Percentiles rank a stretch among this genome's conserved stretches.
Conservation (phyloP, 768 basidiomycete genomes). For the Gymnopilus dilepis region DNA sequence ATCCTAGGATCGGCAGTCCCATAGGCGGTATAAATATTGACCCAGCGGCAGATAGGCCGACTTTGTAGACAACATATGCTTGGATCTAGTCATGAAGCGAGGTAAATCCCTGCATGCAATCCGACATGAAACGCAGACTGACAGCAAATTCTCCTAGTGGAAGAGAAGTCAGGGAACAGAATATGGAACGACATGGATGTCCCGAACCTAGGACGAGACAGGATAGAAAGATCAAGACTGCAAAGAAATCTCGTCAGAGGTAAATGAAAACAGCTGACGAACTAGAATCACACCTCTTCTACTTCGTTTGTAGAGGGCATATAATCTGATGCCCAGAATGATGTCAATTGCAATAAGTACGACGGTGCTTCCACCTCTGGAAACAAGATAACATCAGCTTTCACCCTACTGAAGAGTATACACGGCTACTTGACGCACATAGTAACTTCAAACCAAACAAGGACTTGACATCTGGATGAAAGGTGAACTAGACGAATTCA, state of each 20-base stretch:
- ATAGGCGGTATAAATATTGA: not conserved
- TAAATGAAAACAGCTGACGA: not conserved
- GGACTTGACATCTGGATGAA: not conserved
- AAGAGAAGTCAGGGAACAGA: not conserved
- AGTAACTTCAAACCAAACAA: not conserved
- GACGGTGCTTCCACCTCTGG: not conserved
- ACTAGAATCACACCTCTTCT: not conserved
- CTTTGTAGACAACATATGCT: not conserved
- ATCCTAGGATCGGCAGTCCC: not conserved
- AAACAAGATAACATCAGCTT: too few relatives aligned
- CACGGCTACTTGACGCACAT: not conserved
- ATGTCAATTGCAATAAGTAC: not conserved
- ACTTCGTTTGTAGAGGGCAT: not conserved
- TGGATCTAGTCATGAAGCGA: constrained; percentile 2
- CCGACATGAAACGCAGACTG: too few relatives aligned
- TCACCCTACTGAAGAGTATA: not conserved
- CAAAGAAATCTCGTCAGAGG: not conserved
- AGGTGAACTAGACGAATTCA: not conserved
- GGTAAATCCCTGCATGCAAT: not conserved
- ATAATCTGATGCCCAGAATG: not conserved
- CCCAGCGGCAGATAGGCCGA: not conserved
- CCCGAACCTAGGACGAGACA: not conserved
- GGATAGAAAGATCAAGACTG: not conserved
- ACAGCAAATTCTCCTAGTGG: not conserved
- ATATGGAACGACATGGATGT: not conserved